Conservation (phyloP, 129 eudicot genomes). For the Flaveria linearis region DNA sequence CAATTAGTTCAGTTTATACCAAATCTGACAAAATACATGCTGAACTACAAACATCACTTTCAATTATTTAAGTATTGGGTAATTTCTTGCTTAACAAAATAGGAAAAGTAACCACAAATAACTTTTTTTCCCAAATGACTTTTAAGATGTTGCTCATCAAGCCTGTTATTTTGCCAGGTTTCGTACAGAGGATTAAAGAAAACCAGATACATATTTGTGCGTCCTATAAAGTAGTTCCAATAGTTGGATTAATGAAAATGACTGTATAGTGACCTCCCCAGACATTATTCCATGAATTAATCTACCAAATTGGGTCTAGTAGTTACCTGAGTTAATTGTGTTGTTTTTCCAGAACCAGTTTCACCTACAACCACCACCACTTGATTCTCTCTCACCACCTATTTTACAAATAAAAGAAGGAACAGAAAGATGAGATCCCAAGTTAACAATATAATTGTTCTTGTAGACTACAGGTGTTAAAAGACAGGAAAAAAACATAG, state of each 20-base stretch:
- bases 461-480: background rate
- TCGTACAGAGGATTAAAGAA: background rate
- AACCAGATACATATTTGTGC: constrained; percentile 2
- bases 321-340: constrained; percentile 73
- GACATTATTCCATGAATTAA: background rate
- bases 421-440: background rate
- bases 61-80: background rate
- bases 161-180: background rate
- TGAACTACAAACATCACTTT: background rate
- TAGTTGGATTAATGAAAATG: background rate
- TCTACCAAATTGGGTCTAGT: background rate
- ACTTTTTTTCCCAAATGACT: background rate
- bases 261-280: background rate
- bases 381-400: constrained; percentile 81
- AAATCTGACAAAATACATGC: background rate
- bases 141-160: background rate
- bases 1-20: background rate
- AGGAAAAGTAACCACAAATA: background rate
- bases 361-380: constrained; percentile 79
- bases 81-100: constrained; percentile 1
- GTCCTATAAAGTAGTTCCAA: background rate
- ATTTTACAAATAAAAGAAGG: background rate
- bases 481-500: background rate
- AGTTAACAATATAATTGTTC: background rate
- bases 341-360: constrained; percentile 90